phyloP scores from a whole-genome alignment of 345 rosid species.

The Mangifera indica region DNA sequence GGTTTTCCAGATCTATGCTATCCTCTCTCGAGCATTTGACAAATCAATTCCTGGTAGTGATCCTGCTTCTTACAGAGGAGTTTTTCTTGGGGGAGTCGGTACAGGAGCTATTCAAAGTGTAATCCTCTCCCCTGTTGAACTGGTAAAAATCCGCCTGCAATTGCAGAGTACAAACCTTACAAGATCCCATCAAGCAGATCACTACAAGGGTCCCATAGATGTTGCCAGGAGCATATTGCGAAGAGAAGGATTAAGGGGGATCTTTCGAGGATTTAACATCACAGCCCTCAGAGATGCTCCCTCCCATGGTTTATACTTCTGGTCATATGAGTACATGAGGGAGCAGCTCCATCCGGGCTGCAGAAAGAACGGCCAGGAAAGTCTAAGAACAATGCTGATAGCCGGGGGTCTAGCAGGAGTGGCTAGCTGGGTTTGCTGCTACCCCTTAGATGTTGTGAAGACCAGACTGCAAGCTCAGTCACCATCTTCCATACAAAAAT shows the following conservation, averaged over 20 bases:
- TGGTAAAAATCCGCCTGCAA: constrained; percentile 85
- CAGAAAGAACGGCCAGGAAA: constrained; percentile 68
- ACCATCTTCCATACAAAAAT: constrained; percentile 35
- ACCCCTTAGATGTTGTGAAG: constrained; percentile 85
- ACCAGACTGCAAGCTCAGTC: constrained; percentile 75
- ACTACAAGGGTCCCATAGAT: constrained; percentile 45
- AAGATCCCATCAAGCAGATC: constrained; percentile 15
- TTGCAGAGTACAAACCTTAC: constrained; percentile 36
- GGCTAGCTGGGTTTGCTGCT: constrained; percentile 85
- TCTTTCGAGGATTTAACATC: constrained; percentile 70
- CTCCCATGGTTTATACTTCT: constrained; percentile 80
- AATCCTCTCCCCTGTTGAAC: constrained; percentile 71
- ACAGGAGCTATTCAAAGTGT: constrained; percentile 85
- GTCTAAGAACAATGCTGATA: constrained; percentile 65
- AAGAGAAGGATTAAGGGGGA: constrained; percentile 58
- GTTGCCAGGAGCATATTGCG: constrained; percentile 60
- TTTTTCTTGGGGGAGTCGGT: constrained; percentile 77
- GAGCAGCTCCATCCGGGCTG: constrained; percentile 90
- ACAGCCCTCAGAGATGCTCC: constrained; percentile 88
- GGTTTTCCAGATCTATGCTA: constrained; percentile 88
- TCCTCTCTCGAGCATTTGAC: constrained; percentile 73
- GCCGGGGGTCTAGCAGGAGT: constrained; percentile 94
- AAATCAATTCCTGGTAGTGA: constrained; percentile 41
- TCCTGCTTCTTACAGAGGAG: constrained; percentile 84
- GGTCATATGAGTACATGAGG: constrained; percentile 79